Base-by-base conservation (phyloP, 441 rosid genomes). In the California macrophylla region DNA sequence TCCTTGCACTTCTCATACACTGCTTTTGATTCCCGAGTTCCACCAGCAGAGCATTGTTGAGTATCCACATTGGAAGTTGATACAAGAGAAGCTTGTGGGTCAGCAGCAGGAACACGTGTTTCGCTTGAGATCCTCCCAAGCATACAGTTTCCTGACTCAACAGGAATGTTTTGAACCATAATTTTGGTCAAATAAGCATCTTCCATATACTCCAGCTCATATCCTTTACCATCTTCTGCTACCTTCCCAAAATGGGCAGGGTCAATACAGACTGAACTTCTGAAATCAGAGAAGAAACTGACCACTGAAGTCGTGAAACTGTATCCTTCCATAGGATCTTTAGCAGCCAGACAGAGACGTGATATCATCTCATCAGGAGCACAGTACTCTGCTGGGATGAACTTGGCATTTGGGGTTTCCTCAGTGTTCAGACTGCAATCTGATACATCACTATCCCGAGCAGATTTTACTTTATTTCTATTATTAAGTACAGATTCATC, bases 181-280 rank as follows among this genome's bases (percentile, higher is more conserved):
- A 20, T 28, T 40, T 75, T 77, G 0, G 79, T 70, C 76, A 66
- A 70, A 69, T 60, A 74, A 4, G 80, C 67, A 64, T 80, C 80
- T 58, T 72, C 68, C 47, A 32, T n/a, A 66, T 38, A 25, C 26
- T 64, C 63, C 6, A 38, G 71, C 64, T 76, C 79, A 24, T 74
- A 58, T 38, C 65, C 68, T 77, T 77, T 72, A 4, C 70, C n/a
- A 8, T 38, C 24, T 60, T 75, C 86, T 64, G 67, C 68, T 52
- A 71, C 24, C 58, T 69, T 67, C 38, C 38, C 66, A 23, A 62
- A 66, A 50, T 67, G 68, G 63, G 29, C 40, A 54, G 42, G 73
- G 71, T 75, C 81, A 25, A 67, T 23, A 75, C 76, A 67, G 76
- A 76, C 62, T 28, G 82, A 85, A 80, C 78, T 79, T 74, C 87